A percentile compares a stretch with the other conserved stretches of the same genome.
Conservation (phyloP, 768 basidiomycete species). For the Chalciporus piperatus region DNA sequence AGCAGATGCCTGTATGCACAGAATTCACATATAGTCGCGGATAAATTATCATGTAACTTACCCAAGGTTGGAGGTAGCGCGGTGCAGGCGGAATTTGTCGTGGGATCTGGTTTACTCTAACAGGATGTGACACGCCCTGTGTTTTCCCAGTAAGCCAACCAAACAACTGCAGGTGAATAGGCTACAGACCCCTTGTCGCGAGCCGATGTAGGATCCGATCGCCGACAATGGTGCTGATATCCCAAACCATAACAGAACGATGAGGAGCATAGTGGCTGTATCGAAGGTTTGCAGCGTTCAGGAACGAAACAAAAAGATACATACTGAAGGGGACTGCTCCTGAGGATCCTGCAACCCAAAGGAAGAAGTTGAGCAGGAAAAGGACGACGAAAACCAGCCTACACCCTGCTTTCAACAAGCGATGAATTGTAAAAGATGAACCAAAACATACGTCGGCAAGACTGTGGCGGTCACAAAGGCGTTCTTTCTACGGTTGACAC, state of each 20-base stretch:
- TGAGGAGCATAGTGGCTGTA: constrained; percentile 77
- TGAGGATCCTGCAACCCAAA: constrained; percentile 80
- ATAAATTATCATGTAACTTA: constrained; percentile 32
- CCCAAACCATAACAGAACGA: constrained; percentile 87
- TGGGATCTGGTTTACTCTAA: constrained; percentile 89
- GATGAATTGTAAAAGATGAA: neutral
- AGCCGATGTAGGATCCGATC: constrained; percentile 82
- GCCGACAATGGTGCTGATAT: constrained; percentile 89
- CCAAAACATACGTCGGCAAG: constrained; percentile 69
- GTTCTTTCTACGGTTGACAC: constrained; percentile 74
- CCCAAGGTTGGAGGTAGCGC: constrained; percentile 82
- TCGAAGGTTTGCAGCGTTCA: neutral
- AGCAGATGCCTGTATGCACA: constrained; percentile 52
- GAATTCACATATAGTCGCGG: constrained; percentile 7
- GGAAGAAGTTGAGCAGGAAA: constrained; percentile 89
- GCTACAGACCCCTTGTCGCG: constrained; percentile 74
- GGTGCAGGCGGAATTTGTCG: constrained; percentile 91
- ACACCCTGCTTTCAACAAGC: constrained; percentile 10
- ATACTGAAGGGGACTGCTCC: constrained; percentile 94
- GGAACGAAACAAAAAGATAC: constrained; percentile 8
- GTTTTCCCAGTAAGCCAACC: constrained; percentile 8
- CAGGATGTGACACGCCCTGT: constrained; percentile 75
- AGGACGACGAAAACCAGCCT: constrained; percentile 83
- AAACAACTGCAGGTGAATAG: neutral
- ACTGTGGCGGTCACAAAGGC: constrained; percentile 86